A percentile compares a stretch with the other conserved stretches of the same genome.
phyloP scores from a whole-genome alignment of 139 green algal species.

The Chlorella sp. region DNA sequence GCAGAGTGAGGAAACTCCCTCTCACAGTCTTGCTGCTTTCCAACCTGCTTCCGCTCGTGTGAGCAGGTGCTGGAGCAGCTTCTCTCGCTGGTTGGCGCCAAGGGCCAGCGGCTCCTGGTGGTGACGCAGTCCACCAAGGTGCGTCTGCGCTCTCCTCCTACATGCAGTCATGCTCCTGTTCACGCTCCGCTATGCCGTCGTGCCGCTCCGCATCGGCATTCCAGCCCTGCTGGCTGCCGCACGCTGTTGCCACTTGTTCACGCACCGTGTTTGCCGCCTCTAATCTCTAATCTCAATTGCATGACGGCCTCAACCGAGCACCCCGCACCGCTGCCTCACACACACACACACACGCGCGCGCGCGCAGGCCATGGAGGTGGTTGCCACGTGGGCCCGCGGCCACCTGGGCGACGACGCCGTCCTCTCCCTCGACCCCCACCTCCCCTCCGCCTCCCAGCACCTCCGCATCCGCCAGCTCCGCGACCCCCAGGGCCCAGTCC shows the following conservation, averaged over 20 bases:
- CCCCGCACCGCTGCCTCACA: too few species aligned
- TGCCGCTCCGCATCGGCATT: too few species aligned
- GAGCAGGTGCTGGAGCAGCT: slow-evolving; percentile 52
- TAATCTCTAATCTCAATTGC: too few species aligned
- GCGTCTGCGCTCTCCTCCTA: not conserved
- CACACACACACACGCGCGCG: too few species aligned
- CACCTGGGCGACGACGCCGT: slow-evolving; percentile 25
- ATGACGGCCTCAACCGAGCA: too few species aligned
- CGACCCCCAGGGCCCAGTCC: slow-evolving; percentile 4
- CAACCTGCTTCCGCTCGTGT: too few species aligned
- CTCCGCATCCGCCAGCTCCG: not conserved
- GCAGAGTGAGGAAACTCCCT: too few species aligned
- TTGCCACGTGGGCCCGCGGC: slow-evolving; percentile 33
- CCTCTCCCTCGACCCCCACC: slow-evolving; percentile 44
- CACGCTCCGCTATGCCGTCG: too few species aligned
- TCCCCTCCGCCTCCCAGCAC: slow-evolving; percentile 32
- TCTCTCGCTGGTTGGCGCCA: slow-evolving; percentile 31
- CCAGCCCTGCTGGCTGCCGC: too few species aligned
- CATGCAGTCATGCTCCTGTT: not conserved
- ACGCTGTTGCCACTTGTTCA: too few species aligned
- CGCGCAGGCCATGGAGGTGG: slow-evolving; percentile 49
- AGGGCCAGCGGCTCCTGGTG: slow-evolving; percentile 48
- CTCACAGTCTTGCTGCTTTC: too few species aligned
- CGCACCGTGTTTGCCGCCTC: too few species aligned
- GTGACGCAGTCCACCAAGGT: slow-evolving; percentile 44